Evolutionary conservation across 202 grass and related monocot species (phyloP).

Genomic region (Setaria viridis): DNA sequence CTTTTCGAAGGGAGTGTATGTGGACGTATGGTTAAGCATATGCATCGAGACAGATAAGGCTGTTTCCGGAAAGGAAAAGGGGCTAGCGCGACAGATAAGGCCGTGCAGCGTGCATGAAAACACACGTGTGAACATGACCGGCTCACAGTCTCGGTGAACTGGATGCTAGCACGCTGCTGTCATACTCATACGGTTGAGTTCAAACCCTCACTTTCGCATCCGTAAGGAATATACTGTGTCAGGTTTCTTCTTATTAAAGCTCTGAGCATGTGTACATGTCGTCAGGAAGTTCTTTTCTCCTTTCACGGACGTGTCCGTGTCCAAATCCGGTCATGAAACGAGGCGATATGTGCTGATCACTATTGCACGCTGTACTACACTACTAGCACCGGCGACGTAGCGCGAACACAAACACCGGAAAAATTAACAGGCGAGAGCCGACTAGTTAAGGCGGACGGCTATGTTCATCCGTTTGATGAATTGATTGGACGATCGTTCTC

Average conservation of each 20-base stretch:
- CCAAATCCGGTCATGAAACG: neutral
- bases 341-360: neutral
- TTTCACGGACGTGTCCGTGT: neutral
- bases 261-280: no score
- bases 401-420: neutral
- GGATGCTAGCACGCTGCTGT: neutral
- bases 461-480: neutral
- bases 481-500: neutral
- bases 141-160: neutral
- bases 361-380: neutral
- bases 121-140: constrained; percentile 42
- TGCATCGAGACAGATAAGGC: neutral
- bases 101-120: neutral
- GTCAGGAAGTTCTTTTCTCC: no score
- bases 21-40: neutral
- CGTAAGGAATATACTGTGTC: no score
- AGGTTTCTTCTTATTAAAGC: no score
- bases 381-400: neutral
- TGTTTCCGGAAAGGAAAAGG: neutral
- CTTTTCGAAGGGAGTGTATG: neutral
- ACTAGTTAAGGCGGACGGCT: neutral
- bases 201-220: neutral
- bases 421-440: neutral
- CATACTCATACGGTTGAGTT: neutral
- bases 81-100: neutral